Base-by-base conservation (phyloP, 2,329 filamentous ascomycete species). In the Macrophomina phaseolina region DNA sequence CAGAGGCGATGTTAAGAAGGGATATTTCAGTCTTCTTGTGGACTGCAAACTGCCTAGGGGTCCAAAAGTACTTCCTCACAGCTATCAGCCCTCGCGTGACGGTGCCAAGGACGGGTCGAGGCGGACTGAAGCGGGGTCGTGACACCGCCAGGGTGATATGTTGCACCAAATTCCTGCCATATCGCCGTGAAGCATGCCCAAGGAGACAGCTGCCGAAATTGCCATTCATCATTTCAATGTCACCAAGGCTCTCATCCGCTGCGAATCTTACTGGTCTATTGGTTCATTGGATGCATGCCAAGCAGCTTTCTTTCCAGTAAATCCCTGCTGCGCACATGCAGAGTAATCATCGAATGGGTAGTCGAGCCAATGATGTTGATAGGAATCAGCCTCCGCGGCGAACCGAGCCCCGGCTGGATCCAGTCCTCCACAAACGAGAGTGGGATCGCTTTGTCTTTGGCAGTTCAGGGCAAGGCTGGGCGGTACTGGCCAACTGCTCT, bases 41-140 rank as follows among this genome's bases (percentile, higher is more conserved):
- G 40, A 36, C 58, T 30, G n/a, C 16, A 51, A 32, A 16, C 42
- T 49, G 58, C 58, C 58, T 62, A 16, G 32, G 42, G n/a, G 9
- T 49, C 32, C 5, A 48, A n/a, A 12, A 3, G 23, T 11, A 2
- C 1, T 48, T 28, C n/a, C 12, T 9, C 18, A 18, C n/a, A 36
- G 42, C 30, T 14, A 23, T 16, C 45, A 38, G 30, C 58, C 58
- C 58, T 62, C 49, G 58, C 58, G 45, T 62, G 30, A 36, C 16
- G 8, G 23, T 18, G 23, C 40, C n/a, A 61, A 28, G 8, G 42
- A 34, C n/a, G 3, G 14, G 28, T 18, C 11, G 42, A 12, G 5
- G 58, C n/a, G 28, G 56, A 51, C 49, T 40, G 56, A 28, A 62
- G 45, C 58, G 58, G 58, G 58, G 58, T 40, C 11, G 56, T 48